These are phyloP conservation scores for Leccinum longicurvipes DNA, from an alignment of 768 basidiomycete genomes.

Conservation along the genomic window DNA sequence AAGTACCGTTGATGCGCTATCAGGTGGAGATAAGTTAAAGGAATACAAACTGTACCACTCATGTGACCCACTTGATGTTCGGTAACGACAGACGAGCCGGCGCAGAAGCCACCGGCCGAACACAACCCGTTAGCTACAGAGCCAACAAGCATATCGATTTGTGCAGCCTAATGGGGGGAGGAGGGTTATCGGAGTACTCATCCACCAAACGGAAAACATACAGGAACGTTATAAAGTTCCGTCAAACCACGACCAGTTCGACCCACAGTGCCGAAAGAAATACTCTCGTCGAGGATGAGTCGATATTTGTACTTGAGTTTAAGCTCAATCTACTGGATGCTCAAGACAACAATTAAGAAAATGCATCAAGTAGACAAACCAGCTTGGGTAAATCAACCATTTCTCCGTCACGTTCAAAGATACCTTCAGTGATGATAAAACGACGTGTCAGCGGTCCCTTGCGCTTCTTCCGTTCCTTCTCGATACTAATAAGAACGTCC, in stretches of 20 bases:
- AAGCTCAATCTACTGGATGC: slow-evolving; percentile 71
- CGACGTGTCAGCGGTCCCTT: slow-evolving; percentile 77
- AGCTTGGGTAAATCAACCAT: slow-evolving; percentile 92
- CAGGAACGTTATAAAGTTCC: slow-evolving; percentile 91
- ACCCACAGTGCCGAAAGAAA: slow-evolving; percentile 92
- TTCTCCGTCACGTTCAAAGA: slow-evolving; percentile 92
- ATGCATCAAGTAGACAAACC: slow-evolving; percentile 47
- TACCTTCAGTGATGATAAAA: slow-evolving; percentile 96
- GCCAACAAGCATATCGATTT: slow-evolving; percentile 94
- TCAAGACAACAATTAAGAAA: neutral
- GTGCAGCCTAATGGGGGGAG: slow-evolving; percentile 58
- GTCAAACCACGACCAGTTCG: slow-evolving; percentile 93
- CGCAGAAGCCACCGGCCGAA: slow-evolving; percentile 92
- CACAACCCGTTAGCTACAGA: slow-evolving; percentile 82
- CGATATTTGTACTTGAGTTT: slow-evolving; percentile 96
- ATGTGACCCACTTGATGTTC: slow-evolving; percentile 70
- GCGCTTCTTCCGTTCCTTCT: slow-evolving; percentile 87
- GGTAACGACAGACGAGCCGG: slow-evolving; percentile 76
- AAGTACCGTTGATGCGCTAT: slow-evolving; percentile 91
- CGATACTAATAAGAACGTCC: slow-evolving; percentile 76
- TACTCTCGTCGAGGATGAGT: slow-evolving; percentile 88
- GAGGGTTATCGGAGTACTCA: neutral
- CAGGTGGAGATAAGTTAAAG: neutral
- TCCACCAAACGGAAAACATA: slow-evolving; percentile 36
- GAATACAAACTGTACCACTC: neutral